These are phyloP conservation scores for Daldinia childiae DNA, from an alignment of 495 filamentous ascomycete genomes.

Conservation along the genomic window DNA sequence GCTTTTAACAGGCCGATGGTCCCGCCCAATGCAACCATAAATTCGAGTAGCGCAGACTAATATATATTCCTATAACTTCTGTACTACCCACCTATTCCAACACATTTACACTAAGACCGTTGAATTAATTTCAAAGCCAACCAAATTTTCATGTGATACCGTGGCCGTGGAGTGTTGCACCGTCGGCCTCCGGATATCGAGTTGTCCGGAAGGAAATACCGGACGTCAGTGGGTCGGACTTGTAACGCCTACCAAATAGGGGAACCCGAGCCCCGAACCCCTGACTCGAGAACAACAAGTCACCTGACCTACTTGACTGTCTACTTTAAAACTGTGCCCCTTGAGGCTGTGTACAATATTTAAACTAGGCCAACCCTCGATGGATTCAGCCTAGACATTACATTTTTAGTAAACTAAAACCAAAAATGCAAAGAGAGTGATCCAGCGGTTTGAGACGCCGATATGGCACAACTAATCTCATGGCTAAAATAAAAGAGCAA, in stretches of 20 bases:
- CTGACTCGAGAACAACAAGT: neutral
- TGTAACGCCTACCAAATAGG: neutral
- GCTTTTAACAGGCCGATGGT: neutral
- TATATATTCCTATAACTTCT: neutral
- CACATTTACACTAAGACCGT: neutral
- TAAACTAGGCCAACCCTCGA: neutral
- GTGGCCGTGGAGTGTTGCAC: neutral
- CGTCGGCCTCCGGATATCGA: neutral
- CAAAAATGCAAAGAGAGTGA: neutral
- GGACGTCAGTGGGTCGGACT: neutral
- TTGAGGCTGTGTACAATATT: neutral
- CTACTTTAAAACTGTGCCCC: neutral
- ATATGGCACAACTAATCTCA: neutral
- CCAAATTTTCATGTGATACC: neutral
- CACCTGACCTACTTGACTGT: neutral
- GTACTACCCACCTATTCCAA: neutral
- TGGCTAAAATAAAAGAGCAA: neutral
- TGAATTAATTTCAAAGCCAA: neutral
- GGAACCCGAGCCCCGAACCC: neutral
- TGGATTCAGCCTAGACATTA: neutral
- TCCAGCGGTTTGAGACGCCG: neutral
- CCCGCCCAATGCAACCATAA: conserved; percentile 3
- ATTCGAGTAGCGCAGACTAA: neutral
- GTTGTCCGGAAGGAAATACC: neutral
- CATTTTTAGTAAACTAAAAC: neutral